Conservation (phyloP, 1,139 yeast genomes). For the Kodamaea fungicola region DNA sequence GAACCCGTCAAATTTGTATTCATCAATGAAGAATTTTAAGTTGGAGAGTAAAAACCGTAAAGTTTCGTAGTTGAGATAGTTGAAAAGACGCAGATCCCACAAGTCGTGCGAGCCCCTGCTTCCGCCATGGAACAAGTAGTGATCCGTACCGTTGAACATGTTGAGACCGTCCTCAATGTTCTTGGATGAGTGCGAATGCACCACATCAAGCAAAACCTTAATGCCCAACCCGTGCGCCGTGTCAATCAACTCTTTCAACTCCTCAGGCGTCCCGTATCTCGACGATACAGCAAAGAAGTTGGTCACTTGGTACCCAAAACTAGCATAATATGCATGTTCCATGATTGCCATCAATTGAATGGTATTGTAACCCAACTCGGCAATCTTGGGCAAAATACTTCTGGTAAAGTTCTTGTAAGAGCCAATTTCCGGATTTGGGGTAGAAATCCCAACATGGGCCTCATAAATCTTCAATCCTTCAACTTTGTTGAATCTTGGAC, state of each 20-base stretch:
- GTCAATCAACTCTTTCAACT: constrained; percentile 83
- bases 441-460: constrained; percentile 94
- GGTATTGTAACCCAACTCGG: constrained; percentile 82
- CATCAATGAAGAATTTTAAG: constrained; percentile 78
- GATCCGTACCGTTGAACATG: constrained; percentile 92
- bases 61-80: constrained; percentile 89
- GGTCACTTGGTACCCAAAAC: constrained; percentile 94
- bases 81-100: constrained; percentile 94
- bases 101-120: constrained; percentile 80
- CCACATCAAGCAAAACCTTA: constrained; percentile 83
- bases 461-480: constrained; percentile 77
- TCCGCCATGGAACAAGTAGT: constrained; percentile 90
- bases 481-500: constrained; percentile 48
- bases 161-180: constrained; percentile 93
- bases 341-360: constrained; percentile 96
- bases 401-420: constrained; percentile 80
- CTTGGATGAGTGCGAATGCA: constrained; percentile 94
- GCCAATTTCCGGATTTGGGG: constrained; percentile 84
- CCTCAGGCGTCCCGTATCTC: constrained; percentile 92
- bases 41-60: constrained; percentile 84
- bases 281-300: constrained; percentile 88
- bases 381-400: constrained; percentile 79
- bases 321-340: constrained; percentile 99
- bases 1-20: constrained; percentile 88
- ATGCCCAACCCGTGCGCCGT: constrained; percentile 89